A percentile compares a stretch with the other conserved stretches of the same genome.
These are phyloP conservation scores for Cytospora paraplurivora DNA, from an alignment of 2,329 filamentous ascomycete genomes.

Conservation along the genomic window DNA sequence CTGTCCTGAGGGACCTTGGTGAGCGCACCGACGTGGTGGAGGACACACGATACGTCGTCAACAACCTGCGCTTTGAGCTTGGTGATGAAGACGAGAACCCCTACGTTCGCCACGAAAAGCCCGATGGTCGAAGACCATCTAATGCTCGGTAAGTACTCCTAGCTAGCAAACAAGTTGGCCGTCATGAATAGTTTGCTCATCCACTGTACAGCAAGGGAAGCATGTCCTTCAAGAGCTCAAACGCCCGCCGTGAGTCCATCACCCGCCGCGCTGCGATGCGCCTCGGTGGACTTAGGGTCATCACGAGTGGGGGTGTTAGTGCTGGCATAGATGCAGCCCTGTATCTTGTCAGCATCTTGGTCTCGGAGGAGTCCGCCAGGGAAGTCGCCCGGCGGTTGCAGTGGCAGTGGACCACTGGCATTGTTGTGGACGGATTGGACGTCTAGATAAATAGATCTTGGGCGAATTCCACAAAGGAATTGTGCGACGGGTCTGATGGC, in stretches of 20 bases:
- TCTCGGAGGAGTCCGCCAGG: slow-evolving; percentile 73
- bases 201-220: slow-evolving; percentile 70
- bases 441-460: slow-evolving; percentile 53
- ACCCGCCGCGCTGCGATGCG: slow-evolving; percentile 76
- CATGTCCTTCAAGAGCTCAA: slow-evolving; percentile 76
- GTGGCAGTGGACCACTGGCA: slow-evolving; percentile 83
- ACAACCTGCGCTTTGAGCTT: slow-evolving; percentile 86
- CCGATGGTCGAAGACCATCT: slow-evolving; percentile 64
- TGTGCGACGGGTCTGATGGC: background rate
- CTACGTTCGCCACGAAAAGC: slow-evolving; percentile 72
- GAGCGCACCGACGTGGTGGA: slow-evolving; percentile 84
- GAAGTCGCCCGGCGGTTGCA: slow-evolving; percentile 77
- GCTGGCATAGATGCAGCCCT: slow-evolving; percentile 81
- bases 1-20: slow-evolving; percentile 67
- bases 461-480: slow-evolving; percentile 1
- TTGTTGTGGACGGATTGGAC: slow-evolving; percentile 82
- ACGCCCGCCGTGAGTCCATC: slow-evolving; percentile 76
- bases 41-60: slow-evolving; percentile 81
- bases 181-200: slow-evolving; percentile 1
- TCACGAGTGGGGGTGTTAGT: slow-evolving; percentile 78
- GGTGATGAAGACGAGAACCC: slow-evolving; percentile 81
- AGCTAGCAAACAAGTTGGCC: background rate
- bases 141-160: slow-evolving; percentile 56
- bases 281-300: slow-evolving; percentile 69
- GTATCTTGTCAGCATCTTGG: slow-evolving; percentile 82